Base-by-base conservation (phyloP, 1,139 yeast genomes). In the Candida sanyaensis region DNA sequence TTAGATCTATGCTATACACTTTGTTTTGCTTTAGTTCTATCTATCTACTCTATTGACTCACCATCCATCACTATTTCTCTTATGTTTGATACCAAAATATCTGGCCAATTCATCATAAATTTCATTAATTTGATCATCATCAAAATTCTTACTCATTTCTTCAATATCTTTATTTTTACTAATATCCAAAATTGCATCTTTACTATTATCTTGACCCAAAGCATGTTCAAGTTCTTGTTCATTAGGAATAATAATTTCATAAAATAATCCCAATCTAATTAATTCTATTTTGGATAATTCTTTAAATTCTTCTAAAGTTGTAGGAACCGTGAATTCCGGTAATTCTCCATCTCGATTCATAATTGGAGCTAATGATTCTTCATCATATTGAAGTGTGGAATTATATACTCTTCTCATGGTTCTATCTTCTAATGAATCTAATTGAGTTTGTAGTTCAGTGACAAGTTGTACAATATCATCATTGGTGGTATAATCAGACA, bases 391-490 rank as follows among this genome's bases (percentile, higher is more conserved):
- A 13, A 55, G 28, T 17, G 51, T 42, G 9, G 52, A 33, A 41
- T 54, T 62, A 55, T 76, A 73, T 10, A 81, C 67, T 60, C 95
- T 73, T 55, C 82, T 74, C 42, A 84, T 77, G 11, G 83, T 74
- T 53, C 92, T 74, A 49, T 85, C 87, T 59, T 87, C 95, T 31
- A 86, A 65, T 12, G 71, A 69, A 46, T 88, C 95, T 58, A 92
- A 75, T 67, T 92, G 97, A 5, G 88, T 86, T 66, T 91, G 97
- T 50, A 92, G 70, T 64, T 92, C 98, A 6, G 91, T 91, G 10
- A 91, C 97, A 42, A 89, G 68, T 59, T 87, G 90, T 1, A 88
- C 89, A 17, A 92, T 71, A 60, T 92, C 98, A 50, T 88, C 96
- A 56, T 88, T 86, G 11, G 91, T 83, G 34, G 84, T 87, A 52